Conservation (phyloP, 2,329 filamentous ascomycete genomes). For the Aspergillus versicolor region DNA sequence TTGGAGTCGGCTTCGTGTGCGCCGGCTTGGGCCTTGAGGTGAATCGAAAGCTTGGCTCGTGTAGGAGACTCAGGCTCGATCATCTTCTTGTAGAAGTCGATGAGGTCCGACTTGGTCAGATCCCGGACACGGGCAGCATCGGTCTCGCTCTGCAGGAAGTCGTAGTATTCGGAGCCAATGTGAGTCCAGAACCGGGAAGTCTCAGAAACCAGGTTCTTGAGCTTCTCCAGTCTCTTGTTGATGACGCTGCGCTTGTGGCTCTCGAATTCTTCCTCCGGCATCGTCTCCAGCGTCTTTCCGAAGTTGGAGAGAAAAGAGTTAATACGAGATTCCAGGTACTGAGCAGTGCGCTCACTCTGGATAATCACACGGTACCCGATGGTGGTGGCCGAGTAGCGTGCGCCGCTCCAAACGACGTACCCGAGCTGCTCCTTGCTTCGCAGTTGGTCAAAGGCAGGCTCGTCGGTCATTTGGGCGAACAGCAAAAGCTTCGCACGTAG, state of each 20-base stretch:
- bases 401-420: constrained; percentile 89
- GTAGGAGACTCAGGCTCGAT: constrained; percentile 71
- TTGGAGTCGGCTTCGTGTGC: constrained; percentile 38
- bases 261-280: constrained; percentile 83
- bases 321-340: constrained; percentile 83
- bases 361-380: constrained; percentile 87
- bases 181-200: constrained; percentile 80
- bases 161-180: constrained; percentile 80
- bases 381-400: constrained; percentile 69
- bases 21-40: constrained; percentile 73
- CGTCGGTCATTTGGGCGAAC: constrained; percentile 85
- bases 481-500: constrained; percentile 76
- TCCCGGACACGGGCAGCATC: constrained; percentile 74
- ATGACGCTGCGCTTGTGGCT: constrained; percentile 87
- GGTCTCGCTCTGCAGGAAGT: constrained; percentile 78
- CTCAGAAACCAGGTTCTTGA: constrained; percentile 89
- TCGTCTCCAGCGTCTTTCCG: constrained; percentile 64
- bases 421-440: constrained; percentile 96
- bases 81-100: constrained; percentile 73
- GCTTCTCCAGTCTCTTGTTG: constrained; percentile 81
- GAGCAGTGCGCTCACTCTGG: constrained; percentile 82
- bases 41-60: constrained; percentile 80
- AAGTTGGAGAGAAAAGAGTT: constrained; percentile 77
- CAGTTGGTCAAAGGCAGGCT: constrained; percentile 91
- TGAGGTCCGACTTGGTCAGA: constrained; percentile 75